These are phyloP conservation scores for Elsinoe australis DNA, from an alignment of 2,329 filamentous ascomycete species.

Conservation along the genomic window DNA sequence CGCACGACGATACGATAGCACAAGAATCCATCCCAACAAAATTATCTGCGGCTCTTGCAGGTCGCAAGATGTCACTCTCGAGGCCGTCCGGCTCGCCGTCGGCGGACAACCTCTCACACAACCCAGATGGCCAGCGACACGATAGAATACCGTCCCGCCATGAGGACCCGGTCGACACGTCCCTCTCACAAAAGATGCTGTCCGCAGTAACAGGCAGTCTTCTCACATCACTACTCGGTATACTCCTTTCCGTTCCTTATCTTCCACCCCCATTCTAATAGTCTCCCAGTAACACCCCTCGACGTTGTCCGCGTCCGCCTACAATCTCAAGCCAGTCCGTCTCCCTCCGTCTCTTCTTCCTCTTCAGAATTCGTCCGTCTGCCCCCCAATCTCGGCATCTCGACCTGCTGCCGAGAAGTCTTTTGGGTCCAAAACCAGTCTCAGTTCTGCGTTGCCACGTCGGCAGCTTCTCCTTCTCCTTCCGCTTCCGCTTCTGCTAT, in stretches of 20 bases:
- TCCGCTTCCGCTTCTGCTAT: conserved; percentile 34
- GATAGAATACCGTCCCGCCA: conserved; percentile 30
- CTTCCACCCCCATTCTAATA: conserved; percentile 13
- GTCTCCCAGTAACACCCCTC: conserved; percentile 72
- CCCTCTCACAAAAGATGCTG: conserved; percentile 83
- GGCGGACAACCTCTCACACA: conserved; percentile 11
- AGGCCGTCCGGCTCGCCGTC: conserved; percentile 15
- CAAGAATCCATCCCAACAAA: neutral
- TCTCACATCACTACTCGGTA: conserved; percentile 81
- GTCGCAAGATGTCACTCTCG: conserved; percentile 17
- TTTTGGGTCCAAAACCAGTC: conserved; percentile 89
- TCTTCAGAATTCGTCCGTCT: conserved; percentile 54
- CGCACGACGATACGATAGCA: neutral
- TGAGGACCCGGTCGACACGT: conserved; percentile 52
- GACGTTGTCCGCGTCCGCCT: conserved; percentile 93
- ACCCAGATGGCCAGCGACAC: conserved; percentile 32
- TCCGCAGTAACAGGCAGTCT: conserved; percentile 88
- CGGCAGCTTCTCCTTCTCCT: conserved; percentile 22
- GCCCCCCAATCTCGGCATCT: conserved; percentile 80
- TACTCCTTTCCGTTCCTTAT: conserved; percentile 24
- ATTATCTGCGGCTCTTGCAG: conserved; percentile 4
- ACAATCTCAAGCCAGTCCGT: conserved; percentile 66
- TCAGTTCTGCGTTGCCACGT: conserved; percentile 66
- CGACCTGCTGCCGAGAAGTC: conserved; percentile 90
- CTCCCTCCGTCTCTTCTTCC: conserved; percentile 42